Base-by-base conservation (phyloP, 768 basidiomycete genomes). In the Cystobasidium onofrii region DNA sequence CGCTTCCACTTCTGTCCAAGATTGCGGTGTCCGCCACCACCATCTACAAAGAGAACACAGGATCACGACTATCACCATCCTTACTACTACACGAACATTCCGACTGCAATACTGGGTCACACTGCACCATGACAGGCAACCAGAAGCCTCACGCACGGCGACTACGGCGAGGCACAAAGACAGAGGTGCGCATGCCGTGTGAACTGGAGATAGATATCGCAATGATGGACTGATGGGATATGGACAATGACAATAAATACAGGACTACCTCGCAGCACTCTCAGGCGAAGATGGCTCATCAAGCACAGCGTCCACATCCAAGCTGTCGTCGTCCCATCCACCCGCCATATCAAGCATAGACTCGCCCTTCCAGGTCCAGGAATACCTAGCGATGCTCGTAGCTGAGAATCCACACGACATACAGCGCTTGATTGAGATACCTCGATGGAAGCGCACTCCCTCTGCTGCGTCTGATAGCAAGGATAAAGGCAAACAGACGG, bases 331-430 rank as follows among this genome's bases (percentile, higher is more conserved):
- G 9, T 3, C 39, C 39, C 39, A 39, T 15, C 39, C 72, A 46
- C 3, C 25, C 13, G 3, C 39, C 15, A 74, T 82, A 54, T 76
- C 77, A 12, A 73, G 76, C 9, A 75, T 95, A 34, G 89, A 94
- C 82, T 93, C 91, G 80, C 91, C 92, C 0, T 96, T 95, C 80
- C 92, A 95, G 79, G 85, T 95, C 7, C 92, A 95, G 78, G 95
- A 98, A 79, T 95, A 92, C 82, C 90, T 98, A 55, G 89, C 92
- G 0, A 84, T 91, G 34, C 86, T 95, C 76, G 90, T 95, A 73
- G 87, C 89, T 18, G 84, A 86, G 31, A 88, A 97, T 82, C 89
- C 92, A 0, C 91, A 94, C 82, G 90, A 96, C 80, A 89, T 98
- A 23, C 86, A 90, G 46, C 81, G 85, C 7, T 89, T 98, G 50